A percentile compares a stretch with the other conserved stretches of the same genome.
Evolutionary conservation across 2,329 filamentous ascomycete genomes (phyloP).

Genomic region (Calonectria pteridis): DNA sequence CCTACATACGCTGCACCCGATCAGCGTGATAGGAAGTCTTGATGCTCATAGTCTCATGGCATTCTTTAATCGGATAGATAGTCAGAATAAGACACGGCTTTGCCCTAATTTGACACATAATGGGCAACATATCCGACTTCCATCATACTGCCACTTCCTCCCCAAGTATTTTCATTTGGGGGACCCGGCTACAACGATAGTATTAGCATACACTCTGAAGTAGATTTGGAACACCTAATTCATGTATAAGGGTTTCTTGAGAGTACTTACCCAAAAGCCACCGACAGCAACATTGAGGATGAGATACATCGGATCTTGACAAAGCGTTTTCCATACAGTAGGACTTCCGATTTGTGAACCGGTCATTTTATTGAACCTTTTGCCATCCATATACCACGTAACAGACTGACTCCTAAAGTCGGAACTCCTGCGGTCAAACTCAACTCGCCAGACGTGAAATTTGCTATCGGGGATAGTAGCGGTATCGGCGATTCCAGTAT

Average conservation of each 20-base stretch:
- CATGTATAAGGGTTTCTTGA: background rate
- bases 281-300: slow-evolving; percentile 69
- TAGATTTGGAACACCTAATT: background rate
- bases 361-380: slow-evolving; percentile 56
- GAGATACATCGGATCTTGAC: slow-evolving; percentile 63
- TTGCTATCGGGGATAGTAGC: slow-evolving; percentile 53
- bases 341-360: slow-evolving; percentile 59
- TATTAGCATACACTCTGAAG: background rate
- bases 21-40: no score
- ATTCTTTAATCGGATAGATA: background rate
- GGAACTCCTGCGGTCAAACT: slow-evolving; percentile 61
- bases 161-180: slow-evolving; percentile 59
- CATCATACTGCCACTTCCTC: slow-evolving; percentile 59
- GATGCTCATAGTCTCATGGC: background rate
- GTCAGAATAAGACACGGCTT: no score
- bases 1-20: background rate
- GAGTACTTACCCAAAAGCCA: slow-evolving; percentile 62
- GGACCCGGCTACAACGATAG: slow-evolving; percentile 56
- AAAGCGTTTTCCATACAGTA: slow-evolving; percentile 61
- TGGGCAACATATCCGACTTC: slow-evolving; percentile 61
- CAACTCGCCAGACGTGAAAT: slow-evolving; percentile 64
- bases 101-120: slow-evolving; percentile 29
- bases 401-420: slow-evolving; percentile 63
- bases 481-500: slow-evolving; percentile 54
- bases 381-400: slow-evolving; percentile 63